Evolutionary conservation across 2,329 filamentous ascomycete species (phyloP).

Genomic region (Aspergillus flavus): DNA sequence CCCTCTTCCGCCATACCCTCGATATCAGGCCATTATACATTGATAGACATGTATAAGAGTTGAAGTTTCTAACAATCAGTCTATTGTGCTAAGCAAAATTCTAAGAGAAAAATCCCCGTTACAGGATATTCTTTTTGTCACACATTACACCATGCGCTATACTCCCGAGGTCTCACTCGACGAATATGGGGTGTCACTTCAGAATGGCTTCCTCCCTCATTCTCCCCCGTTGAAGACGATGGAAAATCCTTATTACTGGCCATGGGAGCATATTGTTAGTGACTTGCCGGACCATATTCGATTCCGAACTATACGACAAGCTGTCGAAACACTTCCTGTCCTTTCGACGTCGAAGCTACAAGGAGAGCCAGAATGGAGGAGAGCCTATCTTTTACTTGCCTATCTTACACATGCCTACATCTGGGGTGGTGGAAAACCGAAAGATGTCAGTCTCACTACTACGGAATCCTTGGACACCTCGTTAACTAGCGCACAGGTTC

Average conservation of each 20-base stretch:
- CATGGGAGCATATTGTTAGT: slow-evolving; percentile 79
- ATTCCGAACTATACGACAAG: slow-evolving; percentile 71
- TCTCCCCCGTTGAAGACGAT: slow-evolving; percentile 73
- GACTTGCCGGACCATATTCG: slow-evolving; percentile 80
- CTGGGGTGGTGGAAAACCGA: slow-evolving; percentile 74
- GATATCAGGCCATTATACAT: neutral
- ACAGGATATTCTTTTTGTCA: neutral
- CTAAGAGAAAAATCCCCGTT: too few species aligned
- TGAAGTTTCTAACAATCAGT: neutral
- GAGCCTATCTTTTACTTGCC: slow-evolving; percentile 73
- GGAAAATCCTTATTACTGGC: slow-evolving; percentile 81
- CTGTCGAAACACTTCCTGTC: slow-evolving; percentile 76
- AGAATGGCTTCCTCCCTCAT: slow-evolving; percentile 80
- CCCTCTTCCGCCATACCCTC: slow-evolving; percentile 3
- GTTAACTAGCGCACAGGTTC: slow-evolving; percentile 23
- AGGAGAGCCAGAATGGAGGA: slow-evolving; percentile 82
- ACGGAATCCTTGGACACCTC: neutral
- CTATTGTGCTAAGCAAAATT: neutral
- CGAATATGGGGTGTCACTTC: slow-evolving; percentile 64
- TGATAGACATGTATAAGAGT: neutral
- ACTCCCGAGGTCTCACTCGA: slow-evolving; percentile 50
- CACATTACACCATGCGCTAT: slow-evolving; percentile 25
- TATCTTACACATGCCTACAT: slow-evolving; percentile 81
- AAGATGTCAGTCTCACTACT: slow-evolving; percentile 56
- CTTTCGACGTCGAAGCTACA: slow-evolving; percentile 75